These are phyloP conservation scores for Coprinellus micaceus DNA, from an alignment of 768 basidiomycete species.

Conservation along the genomic window DNA sequence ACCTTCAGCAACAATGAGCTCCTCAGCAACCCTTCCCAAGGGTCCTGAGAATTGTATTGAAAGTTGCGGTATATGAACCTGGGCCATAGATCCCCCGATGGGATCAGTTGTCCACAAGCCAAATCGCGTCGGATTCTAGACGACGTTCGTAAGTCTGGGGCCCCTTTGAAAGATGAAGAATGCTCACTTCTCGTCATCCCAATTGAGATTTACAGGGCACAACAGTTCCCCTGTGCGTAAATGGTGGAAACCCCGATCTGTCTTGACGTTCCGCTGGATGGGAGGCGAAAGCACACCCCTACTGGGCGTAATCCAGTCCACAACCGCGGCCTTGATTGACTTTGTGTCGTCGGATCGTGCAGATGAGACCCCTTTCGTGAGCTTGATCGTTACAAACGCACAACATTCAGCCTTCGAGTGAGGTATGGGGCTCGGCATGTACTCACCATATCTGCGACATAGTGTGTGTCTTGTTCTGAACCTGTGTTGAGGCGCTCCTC, in stretches of 20 bases:
- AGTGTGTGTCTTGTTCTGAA: constrained; percentile 15
- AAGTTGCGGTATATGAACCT: constrained; percentile 18
- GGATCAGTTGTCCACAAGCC: constrained; percentile 10
- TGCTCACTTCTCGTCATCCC: constrained; percentile 3
- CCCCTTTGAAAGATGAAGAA: neutral
- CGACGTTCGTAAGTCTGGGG: neutral
- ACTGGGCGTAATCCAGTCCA: constrained; percentile 23
- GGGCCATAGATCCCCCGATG: constrained; percentile 23
- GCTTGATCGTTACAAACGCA: constrained; percentile 3
- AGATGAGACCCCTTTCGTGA: constrained; percentile 21
- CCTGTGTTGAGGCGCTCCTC: constrained; percentile 13
- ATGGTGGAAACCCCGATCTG: constrained; percentile 12
- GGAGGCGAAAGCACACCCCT: constrained; percentile 12
- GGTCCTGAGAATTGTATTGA: constrained; percentile 20
- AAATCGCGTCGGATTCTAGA: constrained; percentile 8
- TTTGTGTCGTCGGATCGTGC: constrained; percentile 18
- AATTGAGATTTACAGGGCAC: constrained; percentile 14
- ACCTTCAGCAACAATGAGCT: constrained; percentile 20
- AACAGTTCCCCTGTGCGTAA: constrained; percentile 13
- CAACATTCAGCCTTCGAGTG: too few species aligned
- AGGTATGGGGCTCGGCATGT: neutral
- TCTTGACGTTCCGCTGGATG: constrained; percentile 10
- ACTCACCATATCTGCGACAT: constrained; percentile 17
- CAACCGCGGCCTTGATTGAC: constrained; percentile 16
- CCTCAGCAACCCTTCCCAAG: constrained; percentile 23